Conservation (phyloP, 805 yeast genomes). For the Candida yuanshanica region DNA sequence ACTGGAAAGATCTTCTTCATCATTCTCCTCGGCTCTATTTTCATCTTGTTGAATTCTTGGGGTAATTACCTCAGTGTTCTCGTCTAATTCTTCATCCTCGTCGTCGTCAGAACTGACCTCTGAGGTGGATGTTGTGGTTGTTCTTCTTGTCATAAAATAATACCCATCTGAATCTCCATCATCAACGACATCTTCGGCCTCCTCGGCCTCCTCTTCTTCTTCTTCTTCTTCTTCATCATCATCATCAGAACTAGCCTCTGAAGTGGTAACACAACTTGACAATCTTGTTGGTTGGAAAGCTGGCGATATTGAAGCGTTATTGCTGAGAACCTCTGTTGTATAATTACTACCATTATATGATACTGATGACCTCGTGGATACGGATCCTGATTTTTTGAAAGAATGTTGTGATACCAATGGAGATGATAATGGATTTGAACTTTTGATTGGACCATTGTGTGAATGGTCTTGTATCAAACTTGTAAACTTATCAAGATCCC, state of each 20-base stretch:
- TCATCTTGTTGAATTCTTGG: neutral
- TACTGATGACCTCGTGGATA: neutral
- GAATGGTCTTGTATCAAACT: conserved; percentile 2
- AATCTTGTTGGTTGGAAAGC: conserved; percentile 7
- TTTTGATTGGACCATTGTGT: conserved; percentile 19
- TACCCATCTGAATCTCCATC: neutral
- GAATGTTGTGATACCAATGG: conserved; percentile 29
- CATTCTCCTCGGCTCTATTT: neutral
- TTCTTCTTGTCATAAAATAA: neutral
- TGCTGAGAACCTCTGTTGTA: conserved; percentile 1
- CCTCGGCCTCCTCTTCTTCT: neutral
- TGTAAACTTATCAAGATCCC: conserved; percentile 48
- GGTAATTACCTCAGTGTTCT: neutral
- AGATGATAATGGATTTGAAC: conserved; percentile 41
- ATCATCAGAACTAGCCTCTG: conserved; percentile 11
- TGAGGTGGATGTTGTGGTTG: conserved; percentile 5
- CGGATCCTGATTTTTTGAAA: conserved; percentile 1
- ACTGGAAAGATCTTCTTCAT: conserved; percentile 6
- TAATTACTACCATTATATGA: neutral
- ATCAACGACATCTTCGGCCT: conserved; percentile 9
- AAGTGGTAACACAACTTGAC: conserved; percentile 10
- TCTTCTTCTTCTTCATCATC: conserved; percentile 6
- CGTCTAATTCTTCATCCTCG: conserved; percentile 5
- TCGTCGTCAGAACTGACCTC: conserved; percentile 11
- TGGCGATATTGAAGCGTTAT: conserved; percentile 9